Conservation (phyloP, 208 protist species). For the Crithidia brevicula region DNA sequence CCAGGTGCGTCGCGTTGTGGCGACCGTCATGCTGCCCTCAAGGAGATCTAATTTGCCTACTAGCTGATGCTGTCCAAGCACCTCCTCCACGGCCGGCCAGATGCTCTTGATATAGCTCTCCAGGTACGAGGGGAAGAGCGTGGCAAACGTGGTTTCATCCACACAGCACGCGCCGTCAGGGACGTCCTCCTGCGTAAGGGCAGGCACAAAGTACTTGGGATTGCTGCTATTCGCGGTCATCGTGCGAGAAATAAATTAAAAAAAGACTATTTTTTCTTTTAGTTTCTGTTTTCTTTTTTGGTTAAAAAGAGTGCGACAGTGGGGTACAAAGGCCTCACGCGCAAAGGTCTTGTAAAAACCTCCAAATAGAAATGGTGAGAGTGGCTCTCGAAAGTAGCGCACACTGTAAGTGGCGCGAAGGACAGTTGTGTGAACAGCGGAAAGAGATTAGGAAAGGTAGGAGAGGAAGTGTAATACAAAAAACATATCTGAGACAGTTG, state of each 20-base stretch:
- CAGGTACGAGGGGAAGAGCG: slow-evolving; percentile 98
- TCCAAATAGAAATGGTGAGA: no score
- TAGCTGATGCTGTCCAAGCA: slow-evolving; percentile 94
- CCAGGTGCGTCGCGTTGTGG: slow-evolving; percentile 98
- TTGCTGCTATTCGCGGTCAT: slow-evolving; percentile 32
- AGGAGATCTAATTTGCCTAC: slow-evolving; percentile 96
- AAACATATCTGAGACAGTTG: no score
- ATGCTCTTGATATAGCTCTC: slow-evolving; percentile 97
- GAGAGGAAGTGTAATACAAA: no score
- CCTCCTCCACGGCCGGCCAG: slow-evolving; percentile 94
- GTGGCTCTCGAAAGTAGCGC: no score
- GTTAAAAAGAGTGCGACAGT: no score
- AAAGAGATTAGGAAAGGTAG: no score
- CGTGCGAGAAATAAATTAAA: slow-evolving; percentile 6
- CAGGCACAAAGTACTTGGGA: slow-evolving; percentile 83
- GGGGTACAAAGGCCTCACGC: no score
- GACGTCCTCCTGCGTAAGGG: slow-evolving; percentile 86
- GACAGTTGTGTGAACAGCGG: no score
- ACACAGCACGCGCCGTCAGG: slow-evolving; percentile 90
- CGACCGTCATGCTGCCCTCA: slow-evolving; percentile 98
- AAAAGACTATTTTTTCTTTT: slow-evolving; percentile 8
- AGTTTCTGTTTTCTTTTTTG: neutral
- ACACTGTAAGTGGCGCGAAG: no score
- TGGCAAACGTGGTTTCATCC: slow-evolving; percentile 97
- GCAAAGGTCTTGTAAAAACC: no score